phyloP scores from a whole-genome alignment of 2,329 filamentous ascomycete genomes.

The Cladosporium sp. region DNA sequence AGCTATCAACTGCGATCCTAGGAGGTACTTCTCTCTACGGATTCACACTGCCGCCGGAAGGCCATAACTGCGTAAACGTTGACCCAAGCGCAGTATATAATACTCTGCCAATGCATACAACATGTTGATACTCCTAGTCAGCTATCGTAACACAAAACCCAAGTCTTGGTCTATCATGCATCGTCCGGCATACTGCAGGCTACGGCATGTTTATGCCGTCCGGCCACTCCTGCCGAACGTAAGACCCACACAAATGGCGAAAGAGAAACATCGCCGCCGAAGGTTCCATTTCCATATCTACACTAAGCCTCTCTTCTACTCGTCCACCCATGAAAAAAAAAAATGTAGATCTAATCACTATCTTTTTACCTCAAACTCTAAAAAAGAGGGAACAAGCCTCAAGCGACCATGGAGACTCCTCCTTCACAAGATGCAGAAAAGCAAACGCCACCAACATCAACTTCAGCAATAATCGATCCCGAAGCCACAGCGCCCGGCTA shows the following conservation, averaged over 20 bases:
- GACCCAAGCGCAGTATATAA: background rate
- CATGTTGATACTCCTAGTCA: background rate
- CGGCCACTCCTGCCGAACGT: background rate
- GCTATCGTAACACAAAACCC: background rate
- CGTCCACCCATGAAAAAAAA: too few relatives aligned
- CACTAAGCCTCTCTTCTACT: background rate
- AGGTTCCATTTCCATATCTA: background rate
- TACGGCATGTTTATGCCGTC: conserved; percentile 4
- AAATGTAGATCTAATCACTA: conserved; percentile 1
- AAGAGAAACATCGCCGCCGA: conserved; percentile 2
- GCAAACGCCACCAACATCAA: conserved; percentile 15
- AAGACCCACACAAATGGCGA: conserved; percentile 7
- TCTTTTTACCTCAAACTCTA: background rate
- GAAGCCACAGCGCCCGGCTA: conserved; percentile 24
- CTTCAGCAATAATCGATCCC: conserved; percentile 13
- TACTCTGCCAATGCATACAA: background rate
- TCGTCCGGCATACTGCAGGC: background rate
- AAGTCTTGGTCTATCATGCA: background rate
- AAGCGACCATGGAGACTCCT: conserved; percentile 6
- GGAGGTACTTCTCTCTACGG: background rate
- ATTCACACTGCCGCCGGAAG: background rate
- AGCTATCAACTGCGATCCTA: background rate
- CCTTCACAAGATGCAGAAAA: conserved; percentile 18
- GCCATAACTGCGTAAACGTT: background rate
- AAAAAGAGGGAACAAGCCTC: background rate